Percentiles rank a stretch among this genome's conserved stretches.
These are phyloP conservation scores for Cadophora luteo-olivacea DNA, from an alignment of 2,329 filamentous ascomycete genomes.

Conservation along the genomic window DNA sequence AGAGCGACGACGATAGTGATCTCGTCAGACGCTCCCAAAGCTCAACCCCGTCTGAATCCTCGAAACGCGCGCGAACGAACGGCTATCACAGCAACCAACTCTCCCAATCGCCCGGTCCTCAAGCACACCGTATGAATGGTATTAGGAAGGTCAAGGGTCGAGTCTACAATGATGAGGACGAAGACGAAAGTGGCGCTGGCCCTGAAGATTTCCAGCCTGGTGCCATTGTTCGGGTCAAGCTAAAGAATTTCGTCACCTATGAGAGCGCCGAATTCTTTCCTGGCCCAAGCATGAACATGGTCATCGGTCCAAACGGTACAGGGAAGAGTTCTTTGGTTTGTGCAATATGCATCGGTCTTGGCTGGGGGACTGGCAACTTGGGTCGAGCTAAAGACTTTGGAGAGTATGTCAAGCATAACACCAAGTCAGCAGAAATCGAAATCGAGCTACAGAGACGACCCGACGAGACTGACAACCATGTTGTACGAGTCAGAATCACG, in stretches of 20 bases:
- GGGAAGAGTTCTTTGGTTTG: constrained; percentile 98
- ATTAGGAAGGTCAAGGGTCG: constrained; percentile 2
- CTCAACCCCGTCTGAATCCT: constrained; percentile 31
- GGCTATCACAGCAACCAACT: constrained; percentile 27
- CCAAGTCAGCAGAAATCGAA: constrained; percentile 79
- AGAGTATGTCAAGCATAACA: constrained; percentile 93
- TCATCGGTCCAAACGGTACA: constrained; percentile 98
- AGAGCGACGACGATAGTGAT: constrained; percentile 40
- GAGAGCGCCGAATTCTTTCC: constrained; percentile 89
- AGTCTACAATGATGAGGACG: constrained; percentile 24
- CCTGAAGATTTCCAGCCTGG: constrained; percentile 52
- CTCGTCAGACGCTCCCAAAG: constrained; percentile 29
- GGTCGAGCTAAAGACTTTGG: constrained; percentile 84
- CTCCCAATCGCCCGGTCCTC: constrained; percentile 24
- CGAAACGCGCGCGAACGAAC: constrained; percentile 40
- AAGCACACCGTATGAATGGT: background rate
- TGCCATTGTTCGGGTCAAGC: constrained; percentile 84
- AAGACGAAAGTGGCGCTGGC: constrained; percentile 20
- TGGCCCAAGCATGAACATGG: constrained; percentile 95
- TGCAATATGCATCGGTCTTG: constrained; percentile 91
- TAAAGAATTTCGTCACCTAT: constrained; percentile 95
- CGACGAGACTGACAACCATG: constrained; percentile 66
- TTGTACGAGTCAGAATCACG: constrained; percentile 79
- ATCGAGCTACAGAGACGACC: constrained; percentile 81
- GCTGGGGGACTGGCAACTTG: constrained; percentile 81